Percentiles rank a stretch among this genome's conserved stretches.
Conservation (phyloP, 441 rosid species). For the Hura crepitans region DNA sequence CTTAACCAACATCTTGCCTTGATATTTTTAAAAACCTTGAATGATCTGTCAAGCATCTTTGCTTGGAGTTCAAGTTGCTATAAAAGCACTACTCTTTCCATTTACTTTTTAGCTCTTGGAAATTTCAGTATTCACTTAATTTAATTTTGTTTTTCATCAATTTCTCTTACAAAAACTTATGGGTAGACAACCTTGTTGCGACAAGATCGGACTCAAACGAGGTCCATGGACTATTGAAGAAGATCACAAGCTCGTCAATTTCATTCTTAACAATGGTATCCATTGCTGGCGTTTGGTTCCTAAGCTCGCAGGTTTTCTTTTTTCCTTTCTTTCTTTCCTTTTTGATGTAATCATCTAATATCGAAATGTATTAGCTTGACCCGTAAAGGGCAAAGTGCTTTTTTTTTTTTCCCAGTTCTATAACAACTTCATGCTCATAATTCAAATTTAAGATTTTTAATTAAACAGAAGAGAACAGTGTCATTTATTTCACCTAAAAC, state of each 20-base stretch:
- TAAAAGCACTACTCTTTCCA: background rate
- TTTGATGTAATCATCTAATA: background rate
- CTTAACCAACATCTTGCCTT: slow-evolving; percentile 23
- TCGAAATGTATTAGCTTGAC: no score
- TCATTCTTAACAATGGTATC: slow-evolving; percentile 80
- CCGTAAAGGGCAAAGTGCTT: background rate
- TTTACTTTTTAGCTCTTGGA: background rate
- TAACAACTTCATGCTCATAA: no score
- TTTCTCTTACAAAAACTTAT: slow-evolving; percentile 23
- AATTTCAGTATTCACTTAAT: background rate
- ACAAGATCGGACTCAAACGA: slow-evolving; percentile 78
- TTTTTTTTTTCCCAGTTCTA: background rate
- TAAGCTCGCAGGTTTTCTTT: slow-evolving; percentile 67
- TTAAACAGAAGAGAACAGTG: no score
- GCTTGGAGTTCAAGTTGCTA: slow-evolving; percentile 11
- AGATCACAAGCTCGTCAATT: slow-evolving; percentile 77
- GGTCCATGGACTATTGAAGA: slow-evolving; percentile 97
- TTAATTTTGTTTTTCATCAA: background rate
- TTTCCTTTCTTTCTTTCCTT: background rate
- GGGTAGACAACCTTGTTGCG: slow-evolving; percentile 96
- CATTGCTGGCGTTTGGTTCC: slow-evolving; percentile 92
- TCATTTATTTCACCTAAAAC: no score
- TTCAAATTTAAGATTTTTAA: no score
- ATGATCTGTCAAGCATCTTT: slow-evolving; percentile 48
- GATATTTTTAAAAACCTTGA: slow-evolving; percentile 19